phyloP scores from a whole-genome alignment of 2,329 filamentous ascomycete species.

The Colletotrichum lentis region DNA sequence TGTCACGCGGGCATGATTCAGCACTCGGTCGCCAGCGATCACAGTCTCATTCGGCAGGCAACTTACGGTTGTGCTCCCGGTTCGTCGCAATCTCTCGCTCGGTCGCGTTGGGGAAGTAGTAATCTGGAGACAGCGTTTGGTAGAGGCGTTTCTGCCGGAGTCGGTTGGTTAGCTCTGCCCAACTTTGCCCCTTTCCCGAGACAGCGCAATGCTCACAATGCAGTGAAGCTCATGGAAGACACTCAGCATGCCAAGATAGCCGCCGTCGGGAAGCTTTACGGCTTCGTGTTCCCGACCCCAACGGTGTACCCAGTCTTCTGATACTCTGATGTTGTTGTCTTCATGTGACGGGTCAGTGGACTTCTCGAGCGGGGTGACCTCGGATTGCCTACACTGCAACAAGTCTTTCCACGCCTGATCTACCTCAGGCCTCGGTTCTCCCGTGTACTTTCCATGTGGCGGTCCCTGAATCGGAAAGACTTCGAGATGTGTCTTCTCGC shows the following conservation, averaged over 20 bases:
- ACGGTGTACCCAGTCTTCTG: conserved; percentile 31
- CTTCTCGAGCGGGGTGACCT: accelerated
- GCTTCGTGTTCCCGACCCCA: conserved; percentile 34
- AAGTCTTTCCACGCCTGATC: conserved; percentile 34
- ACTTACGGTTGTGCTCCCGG: conserved; percentile 33
- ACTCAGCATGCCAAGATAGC: conserved; percentile 36
- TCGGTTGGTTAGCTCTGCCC: neutral
- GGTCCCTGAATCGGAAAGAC: conserved; percentile 34
- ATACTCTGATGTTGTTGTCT: conserved; percentile 36
- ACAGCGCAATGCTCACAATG: conserved; percentile 6
- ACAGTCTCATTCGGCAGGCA: neutral
- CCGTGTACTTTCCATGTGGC: conserved; percentile 33
- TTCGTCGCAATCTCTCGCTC: conserved; percentile 23
- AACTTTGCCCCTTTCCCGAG: neutral
- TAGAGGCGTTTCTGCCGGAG: conserved; percentile 30
- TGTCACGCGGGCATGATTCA: neutral
- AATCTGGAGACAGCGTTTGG: conserved; percentile 31
- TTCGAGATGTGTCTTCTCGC: conserved; percentile 29
- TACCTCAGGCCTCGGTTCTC: conserved; percentile 30
- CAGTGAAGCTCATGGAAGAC: conserved; percentile 36
- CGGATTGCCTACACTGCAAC: conserved; percentile 16
- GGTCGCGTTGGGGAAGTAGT: conserved; percentile 34
- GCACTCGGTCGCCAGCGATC: neutral
- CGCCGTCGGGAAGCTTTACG: conserved; percentile 32
- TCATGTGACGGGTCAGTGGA: neutral